Percentiles rank a stretch among this genome's conserved stretches.
These are phyloP conservation scores for Coccomyxa subellipsoidea DNA, from an alignment of 163 green algal species.

Conservation along the genomic window DNA sequence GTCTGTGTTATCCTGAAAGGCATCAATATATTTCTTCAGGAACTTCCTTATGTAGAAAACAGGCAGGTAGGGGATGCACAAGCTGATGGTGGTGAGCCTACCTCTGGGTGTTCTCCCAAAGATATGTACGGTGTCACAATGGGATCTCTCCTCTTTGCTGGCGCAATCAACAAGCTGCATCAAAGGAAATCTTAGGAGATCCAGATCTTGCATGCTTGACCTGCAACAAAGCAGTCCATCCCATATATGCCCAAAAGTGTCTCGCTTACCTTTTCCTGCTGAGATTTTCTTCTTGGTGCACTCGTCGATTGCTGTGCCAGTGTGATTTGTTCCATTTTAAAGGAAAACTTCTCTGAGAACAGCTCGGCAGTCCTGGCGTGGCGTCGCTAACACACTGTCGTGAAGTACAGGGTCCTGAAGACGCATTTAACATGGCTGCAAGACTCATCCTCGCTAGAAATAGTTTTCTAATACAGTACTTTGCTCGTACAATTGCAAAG, in stretches of 20 bases:
- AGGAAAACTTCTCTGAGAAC: background rate
- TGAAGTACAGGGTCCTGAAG: background rate
- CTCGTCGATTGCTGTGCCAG: background rate
- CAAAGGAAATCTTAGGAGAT: background rate
- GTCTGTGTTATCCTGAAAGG: slow-evolving; percentile 52
- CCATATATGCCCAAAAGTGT: background rate
- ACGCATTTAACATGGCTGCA: background rate
- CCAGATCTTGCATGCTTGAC: background rate
- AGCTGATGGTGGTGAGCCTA: background rate
- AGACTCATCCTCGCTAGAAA: background rate
- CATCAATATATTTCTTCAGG: background rate
- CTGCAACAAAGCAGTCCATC: background rate
- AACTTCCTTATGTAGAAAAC: background rate
- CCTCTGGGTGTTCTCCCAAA: background rate
- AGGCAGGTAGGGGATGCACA: background rate
- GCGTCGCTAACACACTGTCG: background rate
- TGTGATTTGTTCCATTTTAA: background rate
- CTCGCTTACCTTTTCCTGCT: background rate
- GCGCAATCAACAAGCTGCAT: background rate
- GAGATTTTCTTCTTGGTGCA: background rate
- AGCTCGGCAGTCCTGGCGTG: background rate
- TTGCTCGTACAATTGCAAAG: background rate
- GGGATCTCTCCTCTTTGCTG: slow-evolving; percentile 24
- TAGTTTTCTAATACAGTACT: background rate
- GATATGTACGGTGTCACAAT: slow-evolving; percentile 44